Evolutionary conservation across 2,329 filamentous ascomycete species (phyloP).

Genomic region (Ascochyta fabae): DNA sequence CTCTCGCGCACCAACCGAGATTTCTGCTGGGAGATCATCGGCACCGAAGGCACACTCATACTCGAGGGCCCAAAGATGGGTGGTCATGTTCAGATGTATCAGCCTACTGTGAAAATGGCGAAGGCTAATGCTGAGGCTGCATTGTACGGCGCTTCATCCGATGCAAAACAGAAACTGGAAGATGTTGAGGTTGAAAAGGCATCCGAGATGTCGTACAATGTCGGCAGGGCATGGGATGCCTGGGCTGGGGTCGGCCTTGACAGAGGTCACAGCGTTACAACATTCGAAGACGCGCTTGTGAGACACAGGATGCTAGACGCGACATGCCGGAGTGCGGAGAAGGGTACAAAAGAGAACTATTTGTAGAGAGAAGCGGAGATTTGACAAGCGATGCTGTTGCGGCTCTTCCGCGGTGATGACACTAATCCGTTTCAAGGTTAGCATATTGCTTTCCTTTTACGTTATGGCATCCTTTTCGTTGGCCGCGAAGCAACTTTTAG

Average conservation of each 20-base stretch:
- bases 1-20: slow-evolving; percentile 29
- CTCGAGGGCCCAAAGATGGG: slow-evolving; percentile 31
- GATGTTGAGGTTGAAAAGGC: slow-evolving; percentile 58
- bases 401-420: neutral
- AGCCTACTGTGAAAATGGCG: slow-evolving; percentile 42
- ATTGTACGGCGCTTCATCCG: slow-evolving; percentile 19
- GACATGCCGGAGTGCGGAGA: slow-evolving; percentile 42
- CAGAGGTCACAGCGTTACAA: slow-evolving; percentile 33
- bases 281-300: slow-evolving; percentile 44
- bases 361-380: slow-evolving; percentile 11
- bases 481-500: slow-evolving; percentile 13
- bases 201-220: slow-evolving; percentile 57
- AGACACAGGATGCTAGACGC: slow-evolving; percentile 48
- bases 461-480: slow-evolving; percentile 17
- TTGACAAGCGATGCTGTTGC: neutral
- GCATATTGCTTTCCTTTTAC: slow-evolving; percentile 23
- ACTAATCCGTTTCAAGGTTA: slow-evolving; percentile 3
- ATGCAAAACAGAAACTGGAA: slow-evolving; percentile 46
- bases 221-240: slow-evolving; percentile 64
- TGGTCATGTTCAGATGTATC: slow-evolving; percentile 53
- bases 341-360: slow-evolving; percentile 40
- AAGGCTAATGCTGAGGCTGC: slow-evolving; percentile 43
- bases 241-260: slow-evolving; percentile 52
- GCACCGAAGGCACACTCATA: slow-evolving; percentile 45
- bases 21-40: slow-evolving; percentile 49